Percentiles rank a stretch among this genome's conserved stretches.
Conservation (phyloP, 108 stramenopile genomes). For the Asterionellopsis glacialis region DNA sequence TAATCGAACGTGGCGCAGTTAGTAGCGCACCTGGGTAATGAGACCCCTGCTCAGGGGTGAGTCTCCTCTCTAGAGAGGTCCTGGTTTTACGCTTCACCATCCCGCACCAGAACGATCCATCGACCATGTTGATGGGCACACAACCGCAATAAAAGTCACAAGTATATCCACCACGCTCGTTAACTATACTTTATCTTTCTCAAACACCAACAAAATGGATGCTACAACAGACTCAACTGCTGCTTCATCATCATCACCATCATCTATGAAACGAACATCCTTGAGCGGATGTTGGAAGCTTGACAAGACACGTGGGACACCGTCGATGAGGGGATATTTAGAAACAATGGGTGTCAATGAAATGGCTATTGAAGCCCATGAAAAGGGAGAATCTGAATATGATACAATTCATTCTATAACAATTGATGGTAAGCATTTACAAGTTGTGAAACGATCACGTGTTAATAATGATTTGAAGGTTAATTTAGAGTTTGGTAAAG, state of each 20-base stretch:
- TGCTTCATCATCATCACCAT: not conserved
- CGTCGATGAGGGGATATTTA: conserved; percentile 76
- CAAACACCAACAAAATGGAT: no score
- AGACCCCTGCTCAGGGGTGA: no score
- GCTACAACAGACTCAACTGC: no score
- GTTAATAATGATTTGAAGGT: conserved; percentile 75
- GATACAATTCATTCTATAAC: conserved; percentile 70
- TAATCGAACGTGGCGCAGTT: no score
- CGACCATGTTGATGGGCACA: no score
- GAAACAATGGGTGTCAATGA: conserved; percentile 74
- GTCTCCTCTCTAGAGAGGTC: no score
- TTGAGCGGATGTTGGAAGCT: conserved; percentile 78
- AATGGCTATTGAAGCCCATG: conserved; percentile 81
- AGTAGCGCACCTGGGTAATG: no score
- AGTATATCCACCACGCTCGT: no score
- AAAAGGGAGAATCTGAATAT: conserved; percentile 78
- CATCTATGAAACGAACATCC: conserved; percentile 20
- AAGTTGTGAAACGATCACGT: conserved; percentile 66
- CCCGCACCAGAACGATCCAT: no score
- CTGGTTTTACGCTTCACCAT: no score
- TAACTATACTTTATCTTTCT: no score
- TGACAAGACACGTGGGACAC: conserved; percentile 60
- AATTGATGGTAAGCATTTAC: conserved; percentile 29
- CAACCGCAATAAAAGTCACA: no score
- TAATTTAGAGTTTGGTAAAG: conserved; percentile 54